Evolutionary conservation across 2,329 filamentous ascomycete genomes (phyloP).

Genomic region (Cordyceps farinosa): DNA sequence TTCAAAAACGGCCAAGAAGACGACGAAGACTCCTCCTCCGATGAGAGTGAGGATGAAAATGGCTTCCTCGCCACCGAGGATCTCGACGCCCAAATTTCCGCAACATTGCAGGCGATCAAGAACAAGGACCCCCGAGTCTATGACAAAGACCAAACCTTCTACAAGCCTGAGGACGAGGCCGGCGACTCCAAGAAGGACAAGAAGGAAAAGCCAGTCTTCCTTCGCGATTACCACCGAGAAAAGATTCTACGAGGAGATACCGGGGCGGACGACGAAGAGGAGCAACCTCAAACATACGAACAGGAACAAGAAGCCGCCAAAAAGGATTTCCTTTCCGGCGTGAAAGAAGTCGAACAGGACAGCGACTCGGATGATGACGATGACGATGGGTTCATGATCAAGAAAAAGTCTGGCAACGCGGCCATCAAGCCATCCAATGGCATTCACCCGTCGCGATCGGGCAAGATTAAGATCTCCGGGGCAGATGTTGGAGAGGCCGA

Average conservation of each 20-base stretch:
- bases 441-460: conserved; percentile 54
- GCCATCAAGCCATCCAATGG: conserved; percentile 38
- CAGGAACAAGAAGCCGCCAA: conserved; percentile 87
- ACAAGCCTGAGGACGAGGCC: conserved; percentile 57
- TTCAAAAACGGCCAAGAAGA: conserved; percentile 53
- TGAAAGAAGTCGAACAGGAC: conserved; percentile 60
- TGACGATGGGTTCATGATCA: conserved; percentile 70
- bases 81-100: conserved; percentile 82
- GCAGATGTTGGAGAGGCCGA: conserved; percentile 72
- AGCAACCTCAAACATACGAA: conserved; percentile 68
- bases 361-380: conserved; percentile 46
- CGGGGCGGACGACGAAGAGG: conserved; percentile 56
- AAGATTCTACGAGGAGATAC: conserved; percentile 73
- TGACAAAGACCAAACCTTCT: conserved; percentile 76
- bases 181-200: conserved; percentile 42
- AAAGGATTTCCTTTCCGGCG: conserved; percentile 71
- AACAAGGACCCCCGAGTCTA: conserved; percentile 91
- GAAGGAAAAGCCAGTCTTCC: conserved; percentile 78
- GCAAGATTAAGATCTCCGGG: conserved; percentile 48
- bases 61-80: conserved; percentile 81
- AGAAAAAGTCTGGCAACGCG: conserved; percentile 51
- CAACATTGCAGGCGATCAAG: conserved; percentile 81
- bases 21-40: conserved; percentile 63
- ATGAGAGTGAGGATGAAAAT: conserved; percentile 86
- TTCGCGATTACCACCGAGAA: conserved; percentile 88